Percentiles rank a stretch among this genome's conserved stretches.
phyloP scores from a whole-genome alignment of 1,284 basidiomycete genomes.

The Cutaneotrichosporon mucoides region DNA sequence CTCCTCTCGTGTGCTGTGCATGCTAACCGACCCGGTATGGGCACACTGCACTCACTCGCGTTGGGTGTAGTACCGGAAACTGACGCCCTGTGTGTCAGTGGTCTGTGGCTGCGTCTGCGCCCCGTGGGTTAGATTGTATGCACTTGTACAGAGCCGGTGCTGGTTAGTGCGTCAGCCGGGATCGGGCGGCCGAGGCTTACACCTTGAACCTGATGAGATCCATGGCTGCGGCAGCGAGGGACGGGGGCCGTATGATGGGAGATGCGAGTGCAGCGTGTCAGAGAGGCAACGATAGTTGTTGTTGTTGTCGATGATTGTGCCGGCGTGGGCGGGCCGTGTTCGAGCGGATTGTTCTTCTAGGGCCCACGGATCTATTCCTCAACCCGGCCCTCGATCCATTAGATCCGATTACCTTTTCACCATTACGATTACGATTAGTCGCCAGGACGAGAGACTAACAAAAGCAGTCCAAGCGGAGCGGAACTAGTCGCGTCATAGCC shows the following conservation, averaged over 20 bases:
- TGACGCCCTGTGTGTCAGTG: constrained; percentile 30
- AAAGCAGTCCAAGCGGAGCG: too few relatives aligned
- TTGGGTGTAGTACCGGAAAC: constrained; percentile 38
- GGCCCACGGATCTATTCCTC: too few relatives aligned
- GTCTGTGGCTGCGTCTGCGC: neutral
- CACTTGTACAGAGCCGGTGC: constrained; percentile 41
- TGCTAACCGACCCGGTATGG: too few relatives aligned
- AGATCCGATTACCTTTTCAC: too few relatives aligned
- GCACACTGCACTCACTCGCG: constrained; percentile 28
- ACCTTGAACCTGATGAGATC: constrained; percentile 43
- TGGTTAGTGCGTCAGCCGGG: constrained; percentile 13
- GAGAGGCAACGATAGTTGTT: neutral
- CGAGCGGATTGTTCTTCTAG: too few relatives aligned
- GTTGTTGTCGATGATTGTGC: neutral
- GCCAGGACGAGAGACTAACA: too few relatives aligned
- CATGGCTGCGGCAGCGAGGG: constrained; percentile 4
- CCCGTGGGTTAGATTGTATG: neutral
- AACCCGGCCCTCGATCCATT: too few relatives aligned
- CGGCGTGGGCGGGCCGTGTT: neutral
- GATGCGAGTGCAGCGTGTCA: neutral
- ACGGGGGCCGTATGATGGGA: neutral
- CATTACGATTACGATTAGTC: too few relatives aligned
- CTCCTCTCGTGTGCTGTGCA: too few relatives aligned
- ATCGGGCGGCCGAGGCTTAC: constrained; percentile 17
- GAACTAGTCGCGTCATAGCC: too few relatives aligned